Base-by-base conservation (phyloP, 2,329 filamentous ascomycete species). In the Cucurbitaria berberidis region DNA sequence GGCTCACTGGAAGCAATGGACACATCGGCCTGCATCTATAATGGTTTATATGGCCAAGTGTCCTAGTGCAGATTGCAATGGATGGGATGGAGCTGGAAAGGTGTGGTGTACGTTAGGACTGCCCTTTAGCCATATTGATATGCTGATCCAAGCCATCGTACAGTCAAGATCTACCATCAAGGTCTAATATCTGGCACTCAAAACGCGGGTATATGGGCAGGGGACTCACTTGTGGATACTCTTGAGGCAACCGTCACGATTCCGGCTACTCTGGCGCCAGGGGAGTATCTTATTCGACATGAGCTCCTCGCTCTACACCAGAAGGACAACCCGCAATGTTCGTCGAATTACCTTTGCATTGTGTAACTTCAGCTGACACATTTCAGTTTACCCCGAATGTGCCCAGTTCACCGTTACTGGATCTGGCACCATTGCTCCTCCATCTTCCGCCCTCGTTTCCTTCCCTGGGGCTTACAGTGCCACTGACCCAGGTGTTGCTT, bases 301-400 rank as follows among this genome's bases (percentile, higher is more conserved):
- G 82, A 85, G 74, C 73, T 84, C 51, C 75, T 85, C 18, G 83
- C 82, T 40, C 76, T 85, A 3, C 82, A 85, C 69, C 81, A 84
- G 67, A 74, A 77, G 18, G 81, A 83, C 57, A 77, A 72, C 58
- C 78, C 80, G 6, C 78, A 81, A 64, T 80, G 78, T 68, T 60
- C 3, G 50, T 50, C 15, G 13, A 18, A 30, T 19, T 5, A 11
- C 32, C 8, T 11, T 21, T 11, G 13, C 9, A 18, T n/a, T 9
- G 10, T 13, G 8, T 5, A 32, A 16, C 15, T 38, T 15, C 3
- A 18, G 24, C 74, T 73, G 21, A 78, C 38, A 38, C n/a, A 29
- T 2, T 15, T 5, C 74, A 51, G 81, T 83, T 69, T 84, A 84
- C 63, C 78, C 82, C 11, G 82, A 85, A 69, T 85, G 83, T 59